Conservation (phyloP, 116 monocot genomes). For the Papilionanthe hybrid region DNA sequence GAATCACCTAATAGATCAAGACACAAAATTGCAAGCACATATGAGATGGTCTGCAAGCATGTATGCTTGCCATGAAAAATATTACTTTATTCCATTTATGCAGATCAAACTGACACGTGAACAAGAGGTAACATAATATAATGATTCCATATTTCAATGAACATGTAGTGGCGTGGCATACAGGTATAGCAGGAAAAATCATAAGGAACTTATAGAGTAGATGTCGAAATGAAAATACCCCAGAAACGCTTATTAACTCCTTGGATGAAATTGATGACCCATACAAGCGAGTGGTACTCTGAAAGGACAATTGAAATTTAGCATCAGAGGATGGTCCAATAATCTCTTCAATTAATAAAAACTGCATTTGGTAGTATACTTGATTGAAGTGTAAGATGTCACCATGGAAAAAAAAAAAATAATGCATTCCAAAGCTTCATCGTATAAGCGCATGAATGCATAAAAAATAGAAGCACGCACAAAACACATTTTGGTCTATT, state of each 20-base stretch:
- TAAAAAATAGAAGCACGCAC: background rate
- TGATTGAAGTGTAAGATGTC: background rate
- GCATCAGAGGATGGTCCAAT: background rate
- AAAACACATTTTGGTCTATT: background rate
- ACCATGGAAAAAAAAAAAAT: background rate
- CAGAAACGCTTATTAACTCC: conserved; percentile 84
- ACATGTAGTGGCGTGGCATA: background rate
- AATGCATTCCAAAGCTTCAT: background rate
- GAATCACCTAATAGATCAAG: conserved; percentile 66
- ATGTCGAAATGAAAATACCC: conserved; percentile 40
- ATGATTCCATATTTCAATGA: background rate
- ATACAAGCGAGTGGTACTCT: conserved; percentile 91
- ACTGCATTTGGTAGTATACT: background rate
- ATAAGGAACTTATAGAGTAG: background rate
- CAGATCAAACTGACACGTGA: background rate
- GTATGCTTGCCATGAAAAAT: background rate
- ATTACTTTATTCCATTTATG: background rate
- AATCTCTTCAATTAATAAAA: background rate
- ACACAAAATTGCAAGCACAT: background rate
- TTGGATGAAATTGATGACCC: conserved; percentile 80
- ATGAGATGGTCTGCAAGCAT: background rate
- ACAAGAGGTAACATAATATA: background rate
- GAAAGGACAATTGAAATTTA: conserved; percentile 9
- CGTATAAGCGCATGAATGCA: background rate
- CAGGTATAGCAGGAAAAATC: background rate